Evolutionary conservation across 2,329 filamentous ascomycete genomes (phyloP).

Genomic region (Hypoxylon sp.): DNA sequence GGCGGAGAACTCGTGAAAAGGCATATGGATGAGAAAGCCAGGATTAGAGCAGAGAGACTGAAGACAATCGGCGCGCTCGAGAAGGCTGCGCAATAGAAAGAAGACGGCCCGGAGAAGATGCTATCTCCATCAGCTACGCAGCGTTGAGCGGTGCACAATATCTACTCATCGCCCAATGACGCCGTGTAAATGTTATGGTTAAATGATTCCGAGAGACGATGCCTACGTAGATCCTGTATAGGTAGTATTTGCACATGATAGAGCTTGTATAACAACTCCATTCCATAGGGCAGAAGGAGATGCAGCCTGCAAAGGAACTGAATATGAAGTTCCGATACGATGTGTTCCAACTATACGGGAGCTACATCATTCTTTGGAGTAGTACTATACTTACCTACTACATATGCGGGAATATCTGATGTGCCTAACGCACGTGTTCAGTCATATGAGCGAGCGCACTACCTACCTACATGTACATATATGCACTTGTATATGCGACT

Average conservation of each 20-base stretch:
- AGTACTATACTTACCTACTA: neutral
- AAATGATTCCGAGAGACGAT: neutral
- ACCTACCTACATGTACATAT: neutral
- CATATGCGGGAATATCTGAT: conserved; percentile 24
- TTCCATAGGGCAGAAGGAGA: neutral
- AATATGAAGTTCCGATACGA: neutral
- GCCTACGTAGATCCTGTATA: neutral
- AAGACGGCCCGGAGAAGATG: conserved; percentile 5
- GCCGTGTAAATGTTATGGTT: conserved; percentile 15
- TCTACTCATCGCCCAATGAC: neutral
- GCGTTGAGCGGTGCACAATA: conserved; percentile 7
- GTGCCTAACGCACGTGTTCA: conserved; percentile 17
- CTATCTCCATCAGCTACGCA: conserved; percentile 2
- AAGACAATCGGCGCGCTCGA: conserved; percentile 45
- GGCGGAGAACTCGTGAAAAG: conserved; percentile 55
- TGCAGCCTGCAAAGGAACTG: neutral
- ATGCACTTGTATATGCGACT: neutral
- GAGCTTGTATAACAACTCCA: neutral
- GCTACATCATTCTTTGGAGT: conserved; percentile 35
- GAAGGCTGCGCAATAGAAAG: conserved; percentile 36
- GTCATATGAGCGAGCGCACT: neutral
- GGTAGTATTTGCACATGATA: neutral
- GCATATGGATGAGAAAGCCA: conserved; percentile 48
- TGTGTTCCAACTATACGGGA: conserved; percentile 22
- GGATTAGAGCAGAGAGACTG: conserved; percentile 44